These are phyloP conservation scores for Hypoxylon rubiginosum DNA, from an alignment of 2,329 filamentous ascomycete genomes.

Conservation along the genomic window DNA sequence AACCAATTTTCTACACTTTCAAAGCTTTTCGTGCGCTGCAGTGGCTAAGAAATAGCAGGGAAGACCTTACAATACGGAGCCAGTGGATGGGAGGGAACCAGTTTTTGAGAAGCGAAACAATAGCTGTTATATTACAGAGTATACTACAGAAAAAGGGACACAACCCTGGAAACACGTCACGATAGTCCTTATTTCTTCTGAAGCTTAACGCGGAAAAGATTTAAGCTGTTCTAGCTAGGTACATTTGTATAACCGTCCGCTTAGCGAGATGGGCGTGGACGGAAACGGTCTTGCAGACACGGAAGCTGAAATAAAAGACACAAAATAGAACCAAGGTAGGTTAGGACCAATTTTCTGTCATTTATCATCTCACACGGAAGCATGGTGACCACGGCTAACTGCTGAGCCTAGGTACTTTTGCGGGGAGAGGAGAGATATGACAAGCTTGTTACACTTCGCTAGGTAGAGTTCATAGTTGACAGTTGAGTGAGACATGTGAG, in stretches of 20 bases:
- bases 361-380: background rate
- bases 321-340: background rate
- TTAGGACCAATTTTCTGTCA: background rate
- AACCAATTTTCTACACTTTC: background rate
- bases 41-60: background rate
- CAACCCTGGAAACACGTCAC: background rate
- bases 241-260: background rate
- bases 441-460: background rate
- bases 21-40: background rate
- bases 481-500: background rate
- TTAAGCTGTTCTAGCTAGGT: background rate
- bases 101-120: background rate
- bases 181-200: background rate
- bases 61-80: background rate
- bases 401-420: slow-evolving; percentile 2
- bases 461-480: background rate
- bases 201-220: background rate
- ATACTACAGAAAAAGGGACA: background rate
- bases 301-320: background rate
- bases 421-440: background rate
- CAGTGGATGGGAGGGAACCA: background rate
- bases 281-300: background rate
- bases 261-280: background rate
- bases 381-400: background rate
- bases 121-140: no score